These are phyloP conservation scores for Coccinonectria pachysandricola DNA, from an alignment of 2,329 filamentous ascomycete genomes.

Conservation along the genomic window DNA sequence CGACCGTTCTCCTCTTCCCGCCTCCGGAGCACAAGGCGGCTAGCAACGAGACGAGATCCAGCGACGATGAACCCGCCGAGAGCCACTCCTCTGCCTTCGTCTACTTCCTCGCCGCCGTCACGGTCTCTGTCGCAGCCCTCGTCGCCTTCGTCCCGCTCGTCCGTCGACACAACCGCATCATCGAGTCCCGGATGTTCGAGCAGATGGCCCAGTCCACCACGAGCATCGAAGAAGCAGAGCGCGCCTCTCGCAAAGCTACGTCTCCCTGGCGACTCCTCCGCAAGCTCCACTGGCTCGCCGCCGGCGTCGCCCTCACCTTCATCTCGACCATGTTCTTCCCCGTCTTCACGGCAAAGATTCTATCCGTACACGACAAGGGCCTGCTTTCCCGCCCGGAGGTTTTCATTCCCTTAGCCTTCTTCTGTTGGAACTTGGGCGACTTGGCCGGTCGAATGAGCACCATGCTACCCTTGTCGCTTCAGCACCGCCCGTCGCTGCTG, in stretches of 20 bases:
- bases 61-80: conserved; percentile 8
- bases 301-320: conserved; percentile 74
- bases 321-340: conserved; percentile 87
- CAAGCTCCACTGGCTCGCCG: conserved; percentile 70
- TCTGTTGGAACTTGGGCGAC: conserved; percentile 91
- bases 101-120: conserved; percentile 83
- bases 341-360: conserved; percentile 67
- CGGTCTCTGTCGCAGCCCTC: conserved; percentile 60
- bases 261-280: conserved; percentile 55
- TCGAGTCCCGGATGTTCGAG: conserved; percentile 38
- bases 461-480: conserved; percentile 44
- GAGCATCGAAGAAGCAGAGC: conserved; percentile 43
- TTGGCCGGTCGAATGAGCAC: conserved; percentile 65
- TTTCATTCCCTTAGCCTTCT: conserved; percentile 84
- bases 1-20: conserved; percentile 58
- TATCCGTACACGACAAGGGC: conserved; percentile 33
- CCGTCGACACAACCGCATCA: conserved; percentile 44
- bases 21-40: too few relatives aligned
- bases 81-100: conserved; percentile 59
- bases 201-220: conserved; percentile 39
- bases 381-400: conserved; percentile 59
- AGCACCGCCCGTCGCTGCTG: conserved; percentile 53
- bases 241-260: conserved; percentile 38
- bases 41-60: conserved; percentile 17
- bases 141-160: conserved; percentile 66